Base-by-base conservation (phyloP, 257 asterid species). In the Eustoma russellianum region DNA sequence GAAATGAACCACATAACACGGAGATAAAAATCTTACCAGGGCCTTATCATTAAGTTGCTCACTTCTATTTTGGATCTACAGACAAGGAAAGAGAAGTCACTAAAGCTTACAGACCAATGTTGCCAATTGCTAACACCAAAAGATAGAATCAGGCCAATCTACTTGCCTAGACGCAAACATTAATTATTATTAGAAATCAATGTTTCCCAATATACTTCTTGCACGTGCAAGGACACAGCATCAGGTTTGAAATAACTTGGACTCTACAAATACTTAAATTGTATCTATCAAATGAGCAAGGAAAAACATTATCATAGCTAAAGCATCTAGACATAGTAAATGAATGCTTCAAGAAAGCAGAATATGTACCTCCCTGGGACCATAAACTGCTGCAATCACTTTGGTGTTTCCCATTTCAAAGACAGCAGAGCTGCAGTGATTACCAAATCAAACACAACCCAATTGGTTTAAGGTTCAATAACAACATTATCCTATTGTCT, bases 311-410 rank as follows among this genome's bases (percentile, higher is more conserved):
- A 11, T 17, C 8, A 19, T 49, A 33, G 47, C 62, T n/a, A 46
- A 52, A 59, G 24, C 17, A 11, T 11, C 12, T 11, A 38, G 9
- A 38, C 11, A 52, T 33, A 7, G 11, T 10, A 45, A 34, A 7
- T 7, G 13, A 11, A 66, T 49, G 34, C 30, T 6, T 50, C n/a
- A 17, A 47, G 18, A 18, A 33, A 28, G 15, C 11, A 35, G 43
- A 38, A 2, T 11, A 24, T 5, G 10, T 56, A 90, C 97, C 95
- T 88, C 95, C 76, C 95, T 79, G 13, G 98, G 98, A 40, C 97
- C 97, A 74, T 85, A 92, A 41, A 92, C 94, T 28, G 97, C 98
- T 58, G 98, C 97, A 74, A 92, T 85, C 65, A 92, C 98, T 85
- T 85, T 88, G 50, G 95, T 88, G 67, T 88, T 92, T 11, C 97